Evolutionary conservation across 2,329 filamentous ascomycete species (phyloP).

Genomic region (Paraphoma chrysanthemicola): DNA sequence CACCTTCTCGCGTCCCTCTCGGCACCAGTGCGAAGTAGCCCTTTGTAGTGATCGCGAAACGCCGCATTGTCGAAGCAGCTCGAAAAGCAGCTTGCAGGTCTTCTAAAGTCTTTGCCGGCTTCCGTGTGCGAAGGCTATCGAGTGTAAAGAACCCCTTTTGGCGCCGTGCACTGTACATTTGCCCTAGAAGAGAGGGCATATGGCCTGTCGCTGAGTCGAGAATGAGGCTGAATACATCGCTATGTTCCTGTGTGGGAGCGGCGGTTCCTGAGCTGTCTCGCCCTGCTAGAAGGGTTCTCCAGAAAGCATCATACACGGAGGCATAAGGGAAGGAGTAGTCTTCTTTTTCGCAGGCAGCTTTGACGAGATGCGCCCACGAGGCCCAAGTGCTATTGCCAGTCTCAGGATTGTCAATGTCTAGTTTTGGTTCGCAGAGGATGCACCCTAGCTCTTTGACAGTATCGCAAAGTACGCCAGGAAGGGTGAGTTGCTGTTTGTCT

Average conservation of each 20-base stretch:
- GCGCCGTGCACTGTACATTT: constrained; percentile 24
- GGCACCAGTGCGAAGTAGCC: constrained; percentile 33
- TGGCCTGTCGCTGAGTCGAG: constrained; percentile 20
- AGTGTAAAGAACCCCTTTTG: constrained; percentile 28
- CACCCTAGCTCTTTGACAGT: constrained; percentile 13
- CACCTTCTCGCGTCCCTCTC: constrained; percentile 16
- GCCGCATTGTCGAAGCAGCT: constrained; percentile 24
- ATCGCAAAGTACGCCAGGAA: constrained; percentile 26
- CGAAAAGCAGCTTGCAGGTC: constrained; percentile 20
- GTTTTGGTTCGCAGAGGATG: constrained; percentile 8
- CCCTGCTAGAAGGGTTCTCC: constrained; percentile 27
- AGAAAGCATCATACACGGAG: constrained; percentile 30
- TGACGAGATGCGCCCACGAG: constrained; percentile 15
- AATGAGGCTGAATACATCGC: constrained; percentile 31
- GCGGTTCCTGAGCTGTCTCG: constrained; percentile 20
- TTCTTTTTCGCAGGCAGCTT: not conserved
- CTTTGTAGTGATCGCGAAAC: constrained; percentile 27
- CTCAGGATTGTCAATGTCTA: constrained; percentile 20
- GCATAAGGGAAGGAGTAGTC: constrained; percentile 9
- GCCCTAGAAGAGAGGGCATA: constrained; percentile 24
- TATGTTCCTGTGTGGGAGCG: constrained; percentile 21
- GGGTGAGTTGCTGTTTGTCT: constrained; percentile 10
- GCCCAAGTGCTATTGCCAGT: constrained; percentile 7
- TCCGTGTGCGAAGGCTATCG: constrained; percentile 22
- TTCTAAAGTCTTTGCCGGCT: constrained; percentile 18